A percentile compares a stretch with the other conserved stretches of the same genome.
Conservation (phyloP, 345 rosid species). For the Moricandia arvensis region DNA sequence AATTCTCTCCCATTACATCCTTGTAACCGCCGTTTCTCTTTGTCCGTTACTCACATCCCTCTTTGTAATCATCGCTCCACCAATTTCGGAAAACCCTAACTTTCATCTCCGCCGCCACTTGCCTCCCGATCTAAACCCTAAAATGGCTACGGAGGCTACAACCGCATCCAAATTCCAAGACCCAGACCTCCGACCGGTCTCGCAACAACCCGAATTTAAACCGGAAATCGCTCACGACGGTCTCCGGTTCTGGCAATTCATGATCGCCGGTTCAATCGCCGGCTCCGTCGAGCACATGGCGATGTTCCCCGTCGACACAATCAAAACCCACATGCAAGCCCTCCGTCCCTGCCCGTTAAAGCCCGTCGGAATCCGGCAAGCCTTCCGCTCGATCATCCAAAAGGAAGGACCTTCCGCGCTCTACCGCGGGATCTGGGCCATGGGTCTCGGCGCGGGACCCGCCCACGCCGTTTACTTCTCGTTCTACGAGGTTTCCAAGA, state of each 20-base stretch:
- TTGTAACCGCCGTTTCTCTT: conserved; percentile 21
- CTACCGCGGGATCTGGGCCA: conserved; percentile 90
- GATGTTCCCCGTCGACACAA: conserved; percentile 93
- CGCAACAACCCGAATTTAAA: conserved; percentile 43
- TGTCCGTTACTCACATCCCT: conserved; percentile 16
- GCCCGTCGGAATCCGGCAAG: conserved; percentile 66
- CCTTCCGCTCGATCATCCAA: conserved; percentile 66
- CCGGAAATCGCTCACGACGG: conserved; percentile 69
- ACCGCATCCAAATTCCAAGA: conserved; percentile 37
- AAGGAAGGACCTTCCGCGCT: conserved; percentile 68
- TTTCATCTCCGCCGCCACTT: conserved; percentile 3
- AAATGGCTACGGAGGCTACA: conserved; percentile 61
- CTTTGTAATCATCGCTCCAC: neutral
- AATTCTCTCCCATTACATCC: neutral
- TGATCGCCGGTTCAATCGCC: conserved; percentile 92
- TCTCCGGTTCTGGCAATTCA: conserved; percentile 89
- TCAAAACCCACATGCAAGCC: conserved; percentile 95
- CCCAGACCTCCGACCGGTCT: conserved; percentile 43
- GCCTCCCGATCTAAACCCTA: conserved; percentile 15
- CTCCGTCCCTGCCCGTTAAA: conserved; percentile 82
- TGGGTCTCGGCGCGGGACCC: conserved; percentile 97
- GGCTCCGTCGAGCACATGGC: conserved; percentile 96
- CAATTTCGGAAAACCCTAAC: conserved; percentile 1
- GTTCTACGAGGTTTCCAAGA: conserved; percentile 73
- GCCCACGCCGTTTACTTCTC: conserved; percentile 98